Evolutionary conservation across 2,329 filamentous ascomycete genomes (phyloP), one percentile per base, ranked within the genome.

Genomic region (Kalmusia sp.): DNA sequence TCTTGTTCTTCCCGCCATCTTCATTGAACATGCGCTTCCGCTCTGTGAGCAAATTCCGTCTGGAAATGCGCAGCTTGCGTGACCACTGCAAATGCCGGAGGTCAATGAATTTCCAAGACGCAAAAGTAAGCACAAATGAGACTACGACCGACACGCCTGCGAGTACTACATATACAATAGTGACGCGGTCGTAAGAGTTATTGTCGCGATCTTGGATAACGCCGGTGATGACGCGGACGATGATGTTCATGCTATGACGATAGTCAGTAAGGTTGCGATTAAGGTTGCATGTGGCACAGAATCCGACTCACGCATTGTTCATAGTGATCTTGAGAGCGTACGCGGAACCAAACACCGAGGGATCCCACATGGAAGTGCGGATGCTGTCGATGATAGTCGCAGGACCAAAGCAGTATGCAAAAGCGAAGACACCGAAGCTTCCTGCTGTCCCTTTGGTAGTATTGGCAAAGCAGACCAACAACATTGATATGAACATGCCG

Each of bases 321-420:
- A 86, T 82, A 19, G 82, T 82, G 30, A 87, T 80, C 53, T 87
- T 87, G 51, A 86, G 68, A 1, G 83, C 78, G 54, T 87, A 87
- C 0, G 81, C 85, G 0, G 83, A 81, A 0, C 84, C 85, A 52
- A 87, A 87, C 0, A 85, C 81, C 2, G 81, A 81, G 51, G 84
- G 81, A 22, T 85, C 77, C 81, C 83, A 86, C 68, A 87, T 80
- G 0, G 79, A 79, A 0, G 84, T 86, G 14, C 85, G 82, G 22
- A 87, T 84, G 19, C 81, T 76, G 62, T 87, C 85, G 47, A 87
- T 85, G 52, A 87, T 84, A 3, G 80, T 76, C 0, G 84, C 85
- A 0, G 84, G 83, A 0, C 84, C 84, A 1, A 87, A 74, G 0
- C 79, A 81, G 4, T 73, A 74, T 0, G 84, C 82, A 11, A 87